phyloP scores from a whole-genome alignment of 2,329 filamentous ascomycete species.

The Colletotrichum costaricense region DNA sequence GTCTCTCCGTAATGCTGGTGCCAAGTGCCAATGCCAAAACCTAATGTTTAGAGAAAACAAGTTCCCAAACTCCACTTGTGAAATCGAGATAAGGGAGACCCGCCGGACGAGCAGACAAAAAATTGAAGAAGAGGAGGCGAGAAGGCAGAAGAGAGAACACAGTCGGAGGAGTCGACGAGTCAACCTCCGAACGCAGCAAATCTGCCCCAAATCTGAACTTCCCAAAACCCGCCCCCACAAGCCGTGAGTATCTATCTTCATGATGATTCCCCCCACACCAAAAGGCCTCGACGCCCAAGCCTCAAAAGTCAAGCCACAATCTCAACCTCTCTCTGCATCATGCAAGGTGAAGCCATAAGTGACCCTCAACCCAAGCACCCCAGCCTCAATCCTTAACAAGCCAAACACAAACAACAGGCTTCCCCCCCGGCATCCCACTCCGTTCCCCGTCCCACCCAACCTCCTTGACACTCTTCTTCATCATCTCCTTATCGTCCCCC shows the following conservation, averaged over 20 bases:
- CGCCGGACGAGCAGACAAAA: neutral
- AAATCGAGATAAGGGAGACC: neutral
- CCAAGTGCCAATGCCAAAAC: neutral
- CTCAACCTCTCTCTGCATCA: no score
- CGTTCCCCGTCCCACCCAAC: constrained; percentile 69
- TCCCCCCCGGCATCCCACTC: constrained; percentile 58
- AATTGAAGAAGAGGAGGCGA: neutral
- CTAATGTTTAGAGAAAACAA: neutral
- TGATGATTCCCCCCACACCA: neutral
- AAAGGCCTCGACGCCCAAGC: neutral
- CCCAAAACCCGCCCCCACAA: neutral
- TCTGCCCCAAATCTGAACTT: neutral
- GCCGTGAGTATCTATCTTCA: neutral
- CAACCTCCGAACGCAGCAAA: neutral
- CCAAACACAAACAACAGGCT: constrained; percentile 70
- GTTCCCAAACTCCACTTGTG: neutral
- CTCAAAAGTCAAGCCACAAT: neutral
- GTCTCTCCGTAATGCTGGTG: no score
- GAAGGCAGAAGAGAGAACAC: neutral
- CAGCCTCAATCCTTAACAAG: constrained; percentile 61
- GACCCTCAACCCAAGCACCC: no score
- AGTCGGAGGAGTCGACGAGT: neutral
- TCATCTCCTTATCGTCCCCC: constrained; percentile 60
- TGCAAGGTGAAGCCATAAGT: no score
- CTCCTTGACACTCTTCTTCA: constrained; percentile 63